Conservation (phyloP, 495 filamentous ascomycete species). For the Sordaria brevicollis region DNA sequence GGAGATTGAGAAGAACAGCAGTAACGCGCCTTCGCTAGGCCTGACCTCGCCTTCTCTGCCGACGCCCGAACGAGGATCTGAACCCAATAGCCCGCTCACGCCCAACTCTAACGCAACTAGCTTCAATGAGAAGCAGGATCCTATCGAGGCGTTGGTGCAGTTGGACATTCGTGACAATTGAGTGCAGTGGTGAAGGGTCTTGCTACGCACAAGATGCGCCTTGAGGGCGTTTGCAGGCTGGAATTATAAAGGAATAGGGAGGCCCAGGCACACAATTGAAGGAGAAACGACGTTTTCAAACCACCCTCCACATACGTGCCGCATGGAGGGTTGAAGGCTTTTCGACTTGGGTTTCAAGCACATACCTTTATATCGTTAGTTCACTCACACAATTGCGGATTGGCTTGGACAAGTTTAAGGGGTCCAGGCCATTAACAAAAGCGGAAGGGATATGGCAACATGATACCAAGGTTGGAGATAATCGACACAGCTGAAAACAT, state of each 20-base stretch:
- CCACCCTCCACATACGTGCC: not conserved
- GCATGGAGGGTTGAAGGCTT: not conserved
- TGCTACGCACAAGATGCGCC: not conserved
- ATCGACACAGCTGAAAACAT: not conserved
- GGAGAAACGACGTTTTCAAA: not conserved
- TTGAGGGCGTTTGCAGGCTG: not conserved
- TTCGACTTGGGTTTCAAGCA: not conserved
- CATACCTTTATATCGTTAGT: not conserved
- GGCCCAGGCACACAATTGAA: not conserved
- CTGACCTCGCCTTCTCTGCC: conserved; percentile 28
- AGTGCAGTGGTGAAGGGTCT: not conserved
- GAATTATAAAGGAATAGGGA: not conserved
- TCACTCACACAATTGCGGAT: not conserved
- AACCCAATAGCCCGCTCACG: conserved; percentile 52
- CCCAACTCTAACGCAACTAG: conserved; percentile 45
- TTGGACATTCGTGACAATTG: not conserved
- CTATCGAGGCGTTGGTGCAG: not conserved
- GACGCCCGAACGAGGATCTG: conserved; percentile 50
- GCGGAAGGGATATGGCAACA: not conserved
- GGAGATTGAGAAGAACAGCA: conserved; percentile 59
- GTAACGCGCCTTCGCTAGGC: conserved; percentile 5
- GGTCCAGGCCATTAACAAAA: not conserved
- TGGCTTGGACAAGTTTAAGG: not conserved
- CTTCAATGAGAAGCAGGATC: not conserved
- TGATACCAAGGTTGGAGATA: not conserved